phyloP scores from a whole-genome alignment of 305 asterid species.

The Solanum hybrid region DNA sequence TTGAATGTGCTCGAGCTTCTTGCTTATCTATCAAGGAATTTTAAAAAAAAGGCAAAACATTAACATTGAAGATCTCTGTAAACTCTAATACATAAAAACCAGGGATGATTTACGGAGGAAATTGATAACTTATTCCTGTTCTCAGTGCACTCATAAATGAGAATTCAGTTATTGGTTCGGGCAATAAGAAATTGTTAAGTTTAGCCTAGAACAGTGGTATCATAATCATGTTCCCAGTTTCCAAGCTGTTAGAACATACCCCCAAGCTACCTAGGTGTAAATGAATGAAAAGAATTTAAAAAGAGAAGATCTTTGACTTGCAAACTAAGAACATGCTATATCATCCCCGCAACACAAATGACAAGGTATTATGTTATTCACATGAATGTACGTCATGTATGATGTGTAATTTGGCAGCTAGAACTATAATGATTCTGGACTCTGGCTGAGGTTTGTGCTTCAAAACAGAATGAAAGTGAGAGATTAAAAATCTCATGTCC shows the following conservation, averaged over 20 bases:
- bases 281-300: not conserved
- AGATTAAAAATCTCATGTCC: not conserved
- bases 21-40: conserved; percentile 43
- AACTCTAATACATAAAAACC: not conserved
- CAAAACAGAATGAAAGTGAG: not conserved
- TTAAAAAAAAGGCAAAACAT: not conserved
- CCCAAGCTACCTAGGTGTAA: not conserved
- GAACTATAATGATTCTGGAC: not conserved
- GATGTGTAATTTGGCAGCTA: not conserved
- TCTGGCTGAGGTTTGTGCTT: not conserved
- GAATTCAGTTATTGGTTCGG: not conserved
- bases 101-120: not conserved
- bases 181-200: not conserved
- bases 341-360: not conserved
- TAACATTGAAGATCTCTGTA: not conserved
- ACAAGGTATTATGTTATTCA: not conserved
- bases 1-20: conserved; percentile 74
- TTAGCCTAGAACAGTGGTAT: not conserved
- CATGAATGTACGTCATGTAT: not conserved
- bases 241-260: not conserved
- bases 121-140: not conserved
- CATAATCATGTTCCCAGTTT: not conserved
- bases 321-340: not conserved
- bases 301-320: not conserved
- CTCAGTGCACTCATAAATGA: not conserved